These are phyloP conservation scores for Podaxis sp. DNA, from an alignment of 768 basidiomycete species.

Conservation along the genomic window DNA sequence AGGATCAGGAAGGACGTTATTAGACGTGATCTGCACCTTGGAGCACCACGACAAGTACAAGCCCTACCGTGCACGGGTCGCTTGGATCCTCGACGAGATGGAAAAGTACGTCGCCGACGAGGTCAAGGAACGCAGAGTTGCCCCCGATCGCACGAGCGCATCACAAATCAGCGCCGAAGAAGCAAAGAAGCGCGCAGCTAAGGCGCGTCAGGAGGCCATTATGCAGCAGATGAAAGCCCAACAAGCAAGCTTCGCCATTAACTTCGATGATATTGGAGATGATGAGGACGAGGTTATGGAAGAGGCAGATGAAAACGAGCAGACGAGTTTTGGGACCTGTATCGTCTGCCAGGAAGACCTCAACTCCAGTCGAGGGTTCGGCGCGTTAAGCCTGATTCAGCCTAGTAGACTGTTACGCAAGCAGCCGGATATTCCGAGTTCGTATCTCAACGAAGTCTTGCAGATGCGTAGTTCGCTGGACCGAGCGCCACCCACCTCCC, in stretches of 20 bases:
- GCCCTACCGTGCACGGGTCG: slow-evolving; percentile 65
- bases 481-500: slow-evolving; percentile 32
- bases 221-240: slow-evolving; percentile 96
- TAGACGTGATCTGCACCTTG: slow-evolving; percentile 73
- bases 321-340: slow-evolving; percentile 77
- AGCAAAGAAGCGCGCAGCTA: slow-evolving; percentile 78
- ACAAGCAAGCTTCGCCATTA: slow-evolving; percentile 82
- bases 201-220: slow-evolving; percentile 88
- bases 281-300: slow-evolving; percentile 68
- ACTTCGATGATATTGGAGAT: slow-evolving; percentile 71
- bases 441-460: slow-evolving; percentile 73
- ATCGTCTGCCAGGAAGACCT: slow-evolving; percentile 98
- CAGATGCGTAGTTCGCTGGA: slow-evolving; percentile 67
- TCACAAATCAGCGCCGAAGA: slow-evolving; percentile 55
- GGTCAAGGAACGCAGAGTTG: slow-evolving; percentile 49
- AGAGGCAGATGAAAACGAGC: slow-evolving; percentile 41
- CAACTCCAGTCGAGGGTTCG: slow-evolving; percentile 69
- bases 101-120: slow-evolving; percentile 55
- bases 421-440: slow-evolving; percentile 66
- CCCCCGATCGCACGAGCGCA: slow-evolving; percentile 33
- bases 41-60: slow-evolving; percentile 80
- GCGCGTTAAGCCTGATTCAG: slow-evolving; percentile 83
- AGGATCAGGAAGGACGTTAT: slow-evolving; percentile 56
- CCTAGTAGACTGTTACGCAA: slow-evolving; percentile 82
- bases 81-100: slow-evolving; percentile 74